These are phyloP conservation scores for Cryptosporidium canis DNA, from an alignment of 169 alveolate genomes.

Conservation along the genomic window DNA sequence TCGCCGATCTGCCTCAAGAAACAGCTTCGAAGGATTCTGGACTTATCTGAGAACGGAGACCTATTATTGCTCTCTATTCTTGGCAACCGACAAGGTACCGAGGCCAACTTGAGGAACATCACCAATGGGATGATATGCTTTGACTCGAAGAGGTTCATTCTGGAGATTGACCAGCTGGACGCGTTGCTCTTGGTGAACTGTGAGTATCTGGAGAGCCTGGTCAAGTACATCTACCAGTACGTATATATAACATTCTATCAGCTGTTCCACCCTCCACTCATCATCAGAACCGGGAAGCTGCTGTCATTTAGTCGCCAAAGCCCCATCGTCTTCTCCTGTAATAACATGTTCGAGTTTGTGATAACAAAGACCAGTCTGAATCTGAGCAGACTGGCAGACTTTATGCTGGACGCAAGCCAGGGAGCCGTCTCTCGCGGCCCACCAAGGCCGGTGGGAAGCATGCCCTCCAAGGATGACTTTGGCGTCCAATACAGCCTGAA, in stretches of 20 bases:
- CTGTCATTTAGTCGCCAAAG: constrained; percentile 26
- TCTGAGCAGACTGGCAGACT: not conserved
- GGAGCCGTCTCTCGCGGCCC: not conserved
- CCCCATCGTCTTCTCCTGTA: constrained; percentile 40
- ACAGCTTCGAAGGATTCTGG: constrained; percentile 38
- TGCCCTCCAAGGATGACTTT: constrained; percentile 16
- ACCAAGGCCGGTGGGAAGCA: not conserved
- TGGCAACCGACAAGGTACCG: constrained; percentile 10
- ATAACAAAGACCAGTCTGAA: not conserved
- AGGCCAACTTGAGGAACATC: constrained; percentile 2
- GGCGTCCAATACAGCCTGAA: not conserved
- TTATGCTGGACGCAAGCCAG: not conserved
- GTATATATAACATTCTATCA: constrained; percentile 36
- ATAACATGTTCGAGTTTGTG: constrained; percentile 19
- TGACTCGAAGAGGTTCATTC: constrained; percentile 46
- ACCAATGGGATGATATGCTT: constrained; percentile 39
- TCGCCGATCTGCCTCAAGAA: constrained; percentile 38
- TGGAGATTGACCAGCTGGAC: constrained; percentile 14
- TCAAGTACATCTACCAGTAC: constrained; percentile 23
- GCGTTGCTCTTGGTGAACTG: not conserved
- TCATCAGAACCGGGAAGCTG: constrained; percentile 8
- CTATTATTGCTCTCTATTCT: constrained; percentile 16
- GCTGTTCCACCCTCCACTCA: constrained; percentile 39
- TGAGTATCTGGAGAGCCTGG: not conserved
- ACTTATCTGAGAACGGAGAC: constrained; percentile 58